Base-by-base conservation (phyloP, 2,329 filamentous ascomycete genomes). In the Pestalotiopsis sp. region DNA sequence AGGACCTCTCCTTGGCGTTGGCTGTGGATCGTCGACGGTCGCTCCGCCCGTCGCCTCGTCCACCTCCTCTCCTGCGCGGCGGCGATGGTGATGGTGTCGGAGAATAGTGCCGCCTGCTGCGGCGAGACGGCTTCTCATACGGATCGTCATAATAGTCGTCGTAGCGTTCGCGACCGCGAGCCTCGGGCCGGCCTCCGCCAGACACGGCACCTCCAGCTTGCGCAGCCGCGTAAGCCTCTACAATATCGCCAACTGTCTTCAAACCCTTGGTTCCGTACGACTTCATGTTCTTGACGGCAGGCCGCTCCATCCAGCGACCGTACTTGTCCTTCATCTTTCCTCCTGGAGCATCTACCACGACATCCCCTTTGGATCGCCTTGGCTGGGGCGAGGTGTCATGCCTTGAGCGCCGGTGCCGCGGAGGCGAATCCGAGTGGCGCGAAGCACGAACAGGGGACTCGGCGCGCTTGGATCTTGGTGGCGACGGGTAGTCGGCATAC, bases 241-340 rank as follows among this genome's bases (percentile, higher is more conserved):
- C 77, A 0, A 77, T 74, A 68, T 77, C 75, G 59, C 75, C 68
- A 13, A 79, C 62, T 20, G 73, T 75, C 13, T 69, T 71, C 20
- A 79, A 49, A 14, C 77, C 75, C 23, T 74, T 70, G 17, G 74
- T 73, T 23, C 77, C 76, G 7, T 73, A 69, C 12, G 70, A 71
- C 62, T 76, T 74, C 58, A 70, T 71, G 49, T 71, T 72, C 66
- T 77, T 71, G 3, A 78, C 52, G 38, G 68, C 75, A 0, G 76
- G 76, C 3, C 74, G 72, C 2, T 77, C 64, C 5, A 66, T 61
- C 61, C 61, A 64, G 36, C 39, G 61, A 13, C 61, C 61, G 36
- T 72, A 72, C 14, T 74, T 79, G 71, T 82, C 77, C 14, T 74
- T 71, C 4, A 77, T 76, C 72, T 80, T 79, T 57, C 76, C 77